Evolutionary conservation across 306 rosid genomes (phyloP).

Genomic region (Carpinus viminea): DNA sequence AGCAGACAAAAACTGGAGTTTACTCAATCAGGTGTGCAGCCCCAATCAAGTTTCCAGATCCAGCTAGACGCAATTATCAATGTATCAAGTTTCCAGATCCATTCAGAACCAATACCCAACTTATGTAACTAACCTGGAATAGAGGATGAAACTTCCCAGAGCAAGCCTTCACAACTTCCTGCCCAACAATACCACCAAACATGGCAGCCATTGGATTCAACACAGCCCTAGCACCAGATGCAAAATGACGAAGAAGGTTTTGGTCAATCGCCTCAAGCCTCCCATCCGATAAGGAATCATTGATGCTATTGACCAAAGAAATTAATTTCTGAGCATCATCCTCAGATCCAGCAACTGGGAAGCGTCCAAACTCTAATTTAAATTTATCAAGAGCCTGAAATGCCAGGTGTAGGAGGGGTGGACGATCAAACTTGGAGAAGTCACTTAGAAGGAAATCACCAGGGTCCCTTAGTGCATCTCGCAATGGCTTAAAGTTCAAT

Average conservation of each 20-base stretch:
- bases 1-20: not conserved
- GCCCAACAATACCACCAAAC: constrained; percentile 99
- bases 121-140: constrained; percentile 56
- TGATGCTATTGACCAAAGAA: constrained; percentile 48
- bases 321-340: constrained; percentile 74
- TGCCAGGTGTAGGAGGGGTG: constrained; percentile 77
- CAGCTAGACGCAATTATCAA: not conserved
- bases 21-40: not conserved
- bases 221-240: constrained; percentile 92
- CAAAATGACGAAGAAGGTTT: constrained; percentile 69
- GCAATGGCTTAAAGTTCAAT: constrained; percentile 70
- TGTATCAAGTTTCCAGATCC: not conserved
- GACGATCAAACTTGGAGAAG: constrained; percentile 81
- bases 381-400: constrained; percentile 78
- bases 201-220: constrained; percentile 97
- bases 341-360: constrained; percentile 80
- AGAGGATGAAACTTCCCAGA: constrained; percentile 99
- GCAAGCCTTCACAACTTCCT: constrained; percentile 94
- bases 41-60: not conserved
- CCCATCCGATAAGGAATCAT: constrained; percentile 59
- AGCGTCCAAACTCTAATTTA: constrained; percentile 56
- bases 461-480: constrained; percentile 68
- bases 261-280: constrained; percentile 68
- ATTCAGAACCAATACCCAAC: not conserved
- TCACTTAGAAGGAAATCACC: constrained; percentile 90